These are phyloP conservation scores for Coniochaeta sp. DNA, from an alignment of 2,329 filamentous ascomycete genomes.

Conservation along the genomic window DNA sequence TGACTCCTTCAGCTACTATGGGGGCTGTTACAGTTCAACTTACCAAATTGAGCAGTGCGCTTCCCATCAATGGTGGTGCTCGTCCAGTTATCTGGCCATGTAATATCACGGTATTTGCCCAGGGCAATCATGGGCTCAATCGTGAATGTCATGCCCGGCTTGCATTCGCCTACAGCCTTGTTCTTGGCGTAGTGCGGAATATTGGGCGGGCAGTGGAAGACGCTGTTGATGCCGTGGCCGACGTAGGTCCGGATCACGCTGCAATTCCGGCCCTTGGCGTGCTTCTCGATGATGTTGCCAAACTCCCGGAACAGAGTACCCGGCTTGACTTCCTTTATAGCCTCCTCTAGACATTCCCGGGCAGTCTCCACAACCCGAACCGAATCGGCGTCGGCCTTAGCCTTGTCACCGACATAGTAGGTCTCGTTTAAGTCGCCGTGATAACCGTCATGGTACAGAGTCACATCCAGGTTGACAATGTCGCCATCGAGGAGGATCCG, in stretches of 20 bases:
- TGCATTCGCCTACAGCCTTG: conserved; percentile 89
- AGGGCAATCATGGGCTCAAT: conserved; percentile 98
- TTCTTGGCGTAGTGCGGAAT: conserved; percentile 98
- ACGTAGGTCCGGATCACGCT: conserved; percentile 94
- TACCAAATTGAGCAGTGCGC: conserved; percentile 86
- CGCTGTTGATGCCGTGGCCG: conserved; percentile 86
- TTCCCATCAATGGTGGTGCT: conserved; percentile 87
- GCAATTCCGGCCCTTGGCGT: conserved; percentile 77
- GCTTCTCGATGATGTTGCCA: conserved; percentile 91
- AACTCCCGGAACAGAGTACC: conserved; percentile 89
- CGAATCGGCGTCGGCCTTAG: conserved; percentile 73
- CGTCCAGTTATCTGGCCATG: conserved; percentile 99
- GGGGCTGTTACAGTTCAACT: conserved; percentile 20
- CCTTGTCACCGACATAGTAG: conserved; percentile 91
- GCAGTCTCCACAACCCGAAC: conserved; percentile 88
- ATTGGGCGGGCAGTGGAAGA: conserved; percentile 92
- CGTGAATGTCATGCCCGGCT: conserved; percentile 96
- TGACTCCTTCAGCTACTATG: neutral
- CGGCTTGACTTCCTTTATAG: conserved; percentile 88
- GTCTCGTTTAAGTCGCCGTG: conserved; percentile 98
- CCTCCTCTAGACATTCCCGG: conserved; percentile 80
- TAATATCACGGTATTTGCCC: conserved; percentile 85
- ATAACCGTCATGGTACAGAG: conserved; percentile 88
- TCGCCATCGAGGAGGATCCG: conserved; percentile 83
- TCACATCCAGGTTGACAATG: conserved; percentile 95